Conservation (phyloP, 2,329 filamentous ascomycete species). For the Apiospora rasikravindrae region DNA sequence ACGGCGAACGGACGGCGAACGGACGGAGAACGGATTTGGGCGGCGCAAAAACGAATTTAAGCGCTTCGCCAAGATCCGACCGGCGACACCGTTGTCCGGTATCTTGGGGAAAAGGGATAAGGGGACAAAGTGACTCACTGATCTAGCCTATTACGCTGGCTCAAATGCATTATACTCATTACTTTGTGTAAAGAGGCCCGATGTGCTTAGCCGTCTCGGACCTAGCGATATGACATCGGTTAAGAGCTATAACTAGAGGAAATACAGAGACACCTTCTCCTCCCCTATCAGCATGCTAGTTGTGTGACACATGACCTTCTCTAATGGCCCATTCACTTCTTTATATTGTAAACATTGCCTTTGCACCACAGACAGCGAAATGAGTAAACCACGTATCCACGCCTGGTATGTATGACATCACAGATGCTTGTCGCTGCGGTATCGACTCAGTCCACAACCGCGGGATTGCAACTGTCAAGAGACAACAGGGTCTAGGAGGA, state of each 20-base stretch:
- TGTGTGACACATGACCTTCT: neutral
- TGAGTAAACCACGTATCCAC: neutral
- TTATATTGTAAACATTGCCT: neutral
- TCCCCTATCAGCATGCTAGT: neutral
- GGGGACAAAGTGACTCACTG: neutral
- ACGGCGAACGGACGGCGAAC: neutral
- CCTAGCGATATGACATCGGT: neutral
- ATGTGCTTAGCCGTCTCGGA: neutral
- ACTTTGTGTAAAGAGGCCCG: neutral
- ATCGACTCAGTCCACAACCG: neutral
- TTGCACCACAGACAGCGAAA: no score
- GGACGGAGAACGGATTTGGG: neutral
- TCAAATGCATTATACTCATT: neutral
- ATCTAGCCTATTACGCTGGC: neutral
- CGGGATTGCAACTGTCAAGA: neutral
- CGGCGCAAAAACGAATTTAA: neutral
- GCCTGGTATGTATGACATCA: neutral
- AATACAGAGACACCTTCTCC: neutral
- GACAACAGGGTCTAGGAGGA: neutral
- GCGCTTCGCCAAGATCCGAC: neutral
- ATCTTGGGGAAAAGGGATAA: neutral
- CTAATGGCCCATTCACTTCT: neutral
- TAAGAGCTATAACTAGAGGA: slow-evolving; percentile 1
- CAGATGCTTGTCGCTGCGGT: neutral
- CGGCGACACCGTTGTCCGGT: neutral